Base-by-base conservation (phyloP, 164 flowering plant species). In the Kalanchoe fedtschenkoi region DNA sequence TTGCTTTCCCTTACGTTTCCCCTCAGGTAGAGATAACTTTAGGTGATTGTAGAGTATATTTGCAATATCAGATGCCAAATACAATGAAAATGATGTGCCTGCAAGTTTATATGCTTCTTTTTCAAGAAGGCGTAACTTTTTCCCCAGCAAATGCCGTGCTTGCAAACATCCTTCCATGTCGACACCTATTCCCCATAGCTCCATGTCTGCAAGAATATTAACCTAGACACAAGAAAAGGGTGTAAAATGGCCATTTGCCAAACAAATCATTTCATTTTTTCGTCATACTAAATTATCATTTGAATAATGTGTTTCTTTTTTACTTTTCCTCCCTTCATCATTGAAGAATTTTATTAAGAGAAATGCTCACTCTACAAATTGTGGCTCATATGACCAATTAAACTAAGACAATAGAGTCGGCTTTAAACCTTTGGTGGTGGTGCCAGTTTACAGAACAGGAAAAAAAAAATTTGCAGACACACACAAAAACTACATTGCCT, bases 191-290 rank as follows among this genome's bases (percentile, higher is more conserved):
- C 99, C 99, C 79, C 86, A 86, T 15, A 74, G 65, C 73, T 95
- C 99, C 97, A 95, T 95, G 65, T 91, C 91, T 3, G 96, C 99
- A 73, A 95, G 88, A 71, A 91, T 81, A 62, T 80, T 77, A 33
- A 87, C 99, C 99, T 95, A 70, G 39, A 61, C 65, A 1, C 33
- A 32, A 3, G 5, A 47, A 34, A 61, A 69, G 26, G n/a, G n/a
- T n/a, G 30, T 10, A 28, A 15, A 19, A 16, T 9, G 0, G 37
- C 24, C 38, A 58, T 58, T 58, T n/a, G 3, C 32, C 37, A 32
- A 58, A 17, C 38, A 30, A 42, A 57, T 15, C 11, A n/a, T 11
- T 34, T 6, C 34, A 58, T 32, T 5, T n/a, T 6, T 21, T 22
- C 24, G 54, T 8, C 28, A 1, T 22, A 2, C 22, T 21, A 47